Evolutionary conservation across 1,284 basidiomycete species (phyloP).

Genomic region (Pisolithus thermaeus): DNA sequence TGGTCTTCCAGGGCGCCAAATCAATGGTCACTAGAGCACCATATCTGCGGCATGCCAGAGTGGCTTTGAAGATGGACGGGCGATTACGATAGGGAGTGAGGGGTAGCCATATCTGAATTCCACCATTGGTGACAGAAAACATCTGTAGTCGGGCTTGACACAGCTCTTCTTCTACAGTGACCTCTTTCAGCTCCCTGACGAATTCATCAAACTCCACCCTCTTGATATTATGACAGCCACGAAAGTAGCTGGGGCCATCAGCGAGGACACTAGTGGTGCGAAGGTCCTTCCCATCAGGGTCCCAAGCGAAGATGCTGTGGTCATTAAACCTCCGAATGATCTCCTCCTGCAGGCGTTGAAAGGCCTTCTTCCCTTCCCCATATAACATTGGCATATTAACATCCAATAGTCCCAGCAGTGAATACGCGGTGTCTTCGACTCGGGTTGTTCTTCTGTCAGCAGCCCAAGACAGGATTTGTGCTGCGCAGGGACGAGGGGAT

Average conservation of each 20-base stretch:
- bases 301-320: conserved; percentile 9
- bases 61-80: neutral
- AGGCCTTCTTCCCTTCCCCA: conserved; percentile 9
- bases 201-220: neutral
- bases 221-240: neutral
- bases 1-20: neutral
- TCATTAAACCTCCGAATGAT: conserved; percentile 8
- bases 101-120: neutral
- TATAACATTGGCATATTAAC: conserved; percentile 8
- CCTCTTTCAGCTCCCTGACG: neutral
- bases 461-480: conserved; percentile 10
- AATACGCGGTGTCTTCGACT: conserved; percentile 10
- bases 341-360: conserved; percentile 8
- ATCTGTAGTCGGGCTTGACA: neutral
- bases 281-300: neutral
- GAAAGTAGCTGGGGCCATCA: neutral
- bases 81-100: neutral
- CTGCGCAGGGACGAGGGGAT: neutral
- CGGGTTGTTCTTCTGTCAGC: conserved; percentile 6
- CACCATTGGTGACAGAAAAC: neutral
- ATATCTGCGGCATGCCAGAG: neutral
- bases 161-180: neutral
- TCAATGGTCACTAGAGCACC: neutral
- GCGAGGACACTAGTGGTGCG: neutral
- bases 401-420: conserved; percentile 6